phyloP scores from a whole-genome alignment of 192 early-diverging fungal species.

The Coemansia sp. region DNA sequence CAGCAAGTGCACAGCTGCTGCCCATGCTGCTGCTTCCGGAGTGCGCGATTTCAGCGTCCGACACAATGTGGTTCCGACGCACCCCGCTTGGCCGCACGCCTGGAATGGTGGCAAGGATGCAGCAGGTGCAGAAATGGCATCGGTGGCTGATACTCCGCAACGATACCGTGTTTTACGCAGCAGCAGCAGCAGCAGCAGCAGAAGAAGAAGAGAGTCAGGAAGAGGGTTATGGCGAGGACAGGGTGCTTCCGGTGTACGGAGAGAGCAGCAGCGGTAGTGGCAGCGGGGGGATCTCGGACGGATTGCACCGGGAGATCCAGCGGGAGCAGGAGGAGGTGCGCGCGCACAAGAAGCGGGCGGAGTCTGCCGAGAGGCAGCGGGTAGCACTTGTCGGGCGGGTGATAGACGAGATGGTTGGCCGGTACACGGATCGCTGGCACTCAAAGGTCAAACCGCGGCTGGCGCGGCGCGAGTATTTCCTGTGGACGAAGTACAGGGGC shows the following conservation, averaged over 20 bases:
- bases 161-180: background rate
- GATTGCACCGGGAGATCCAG: slow-evolving; percentile 23
- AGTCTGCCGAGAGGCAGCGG: slow-evolving; percentile 1
- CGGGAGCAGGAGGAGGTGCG: slow-evolving; percentile 9
- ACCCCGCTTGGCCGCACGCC: background rate
- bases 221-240: slow-evolving; percentile 5
- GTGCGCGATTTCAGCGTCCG: background rate
- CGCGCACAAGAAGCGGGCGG: background rate
- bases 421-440: slow-evolving; percentile 26
- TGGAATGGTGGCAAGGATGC: slow-evolving; percentile 5
- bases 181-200: background rate
- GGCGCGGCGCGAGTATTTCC: background rate
- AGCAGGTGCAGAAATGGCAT: slow-evolving; percentile 8
- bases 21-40: background rate
- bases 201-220: no score
- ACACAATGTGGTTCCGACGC: slow-evolving; percentile 28
- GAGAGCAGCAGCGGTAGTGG: slow-evolving; percentile 30
- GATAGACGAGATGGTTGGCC: slow-evolving; percentile 11
- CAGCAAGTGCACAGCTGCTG: no score
- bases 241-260: slow-evolving; percentile 49
- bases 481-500: slow-evolving; percentile 22
- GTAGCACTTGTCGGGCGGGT: slow-evolving; percentile 8
- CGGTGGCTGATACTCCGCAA: slow-evolving; percentile 1
- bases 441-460: slow-evolving; percentile 3
- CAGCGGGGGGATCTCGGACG: slow-evolving; percentile 23